A percentile compares a stretch with the other conserved stretches of the same genome.
Conservation (phyloP, 2,329 filamentous ascomycete genomes). For the Claviceps sp. region DNA sequence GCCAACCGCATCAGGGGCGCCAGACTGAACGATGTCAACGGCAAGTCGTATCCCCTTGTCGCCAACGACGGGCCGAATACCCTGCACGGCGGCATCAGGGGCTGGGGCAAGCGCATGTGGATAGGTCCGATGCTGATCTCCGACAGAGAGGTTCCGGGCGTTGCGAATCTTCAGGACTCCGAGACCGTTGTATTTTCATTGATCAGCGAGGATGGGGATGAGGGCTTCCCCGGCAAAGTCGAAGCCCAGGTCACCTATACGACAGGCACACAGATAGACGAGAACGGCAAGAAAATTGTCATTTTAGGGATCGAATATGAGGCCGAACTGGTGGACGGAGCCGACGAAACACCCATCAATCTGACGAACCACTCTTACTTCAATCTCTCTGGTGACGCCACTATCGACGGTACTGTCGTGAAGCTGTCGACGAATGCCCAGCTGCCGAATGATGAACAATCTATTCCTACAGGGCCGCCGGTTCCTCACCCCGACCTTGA, state of each 20-base stretch:
- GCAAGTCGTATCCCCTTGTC: slow-evolving; percentile 52
- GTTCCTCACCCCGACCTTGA: slow-evolving; percentile 51
- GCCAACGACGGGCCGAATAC: slow-evolving; percentile 69
- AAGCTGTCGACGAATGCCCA: slow-evolving; percentile 53
- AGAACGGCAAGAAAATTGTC: slow-evolving; percentile 48
- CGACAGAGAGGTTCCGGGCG: slow-evolving; percentile 33
- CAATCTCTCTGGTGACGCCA: slow-evolving; percentile 42
- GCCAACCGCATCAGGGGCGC: slow-evolving; percentile 71
- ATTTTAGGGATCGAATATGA: slow-evolving; percentile 83
- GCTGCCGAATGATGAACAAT: slow-evolving; percentile 57
- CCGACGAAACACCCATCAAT: slow-evolving; percentile 82
- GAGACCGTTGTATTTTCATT: slow-evolving; percentile 55
- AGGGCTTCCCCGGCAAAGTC: slow-evolving; percentile 81
- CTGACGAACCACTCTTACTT: slow-evolving; percentile 91
- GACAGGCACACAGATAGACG: slow-evolving; percentile 50
- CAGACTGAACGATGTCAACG: slow-evolving; percentile 59
- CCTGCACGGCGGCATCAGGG: slow-evolving; percentile 56
- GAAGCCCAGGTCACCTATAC: slow-evolving; percentile 69
- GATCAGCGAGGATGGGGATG: slow-evolving; percentile 66
- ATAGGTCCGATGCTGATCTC: slow-evolving; percentile 53
- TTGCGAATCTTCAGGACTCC: slow-evolving; percentile 41
- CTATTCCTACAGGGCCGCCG: slow-evolving; percentile 62
- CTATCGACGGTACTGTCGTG: slow-evolving; percentile 46
- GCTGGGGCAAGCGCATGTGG: slow-evolving; percentile 75
- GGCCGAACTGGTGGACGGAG: slow-evolving; percentile 63